Conservation (phyloP, 192 early-diverging fungal species). For the Allomyces macrogynus region DNA sequence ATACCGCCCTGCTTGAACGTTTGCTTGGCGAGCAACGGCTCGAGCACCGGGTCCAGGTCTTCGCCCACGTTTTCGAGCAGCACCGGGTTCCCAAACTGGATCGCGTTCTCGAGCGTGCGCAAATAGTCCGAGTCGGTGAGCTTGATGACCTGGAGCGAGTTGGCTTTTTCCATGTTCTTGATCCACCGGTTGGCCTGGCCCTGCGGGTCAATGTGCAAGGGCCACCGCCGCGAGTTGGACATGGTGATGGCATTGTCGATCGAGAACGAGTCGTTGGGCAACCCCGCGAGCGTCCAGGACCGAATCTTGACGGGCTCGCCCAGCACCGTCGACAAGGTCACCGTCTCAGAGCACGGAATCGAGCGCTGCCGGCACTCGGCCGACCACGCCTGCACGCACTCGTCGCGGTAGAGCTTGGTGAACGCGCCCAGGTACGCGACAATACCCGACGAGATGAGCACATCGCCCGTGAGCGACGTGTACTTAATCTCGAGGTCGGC, state of each 20-base stretch:
- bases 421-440: slow-evolving; percentile 92
- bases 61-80: slow-evolving; percentile 47
- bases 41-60: slow-evolving; percentile 41
- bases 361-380: slow-evolving; percentile 39
- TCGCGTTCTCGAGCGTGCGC: slow-evolving; percentile 36
- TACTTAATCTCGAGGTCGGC: slow-evolving; percentile 88
- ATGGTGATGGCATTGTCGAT: slow-evolving; percentile 98
- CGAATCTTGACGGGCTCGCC: slow-evolving; percentile 77
- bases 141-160: slow-evolving; percentile 78
- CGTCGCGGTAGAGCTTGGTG: slow-evolving; percentile 82
- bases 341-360: slow-evolving; percentile 53
- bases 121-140: slow-evolving; percentile 75
- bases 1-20: slow-evolving; percentile 39
- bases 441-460: slow-evolving; percentile 75
- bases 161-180: slow-evolving; percentile 58
- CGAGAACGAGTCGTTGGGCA: slow-evolving; percentile 80
- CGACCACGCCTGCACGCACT: slow-evolving; percentile 58
- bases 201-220: slow-evolving; percentile 91
- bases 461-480: slow-evolving; percentile 94
- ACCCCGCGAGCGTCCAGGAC: slow-evolving; percentile 60
- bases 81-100: slow-evolving; percentile 36
- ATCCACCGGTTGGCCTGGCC: slow-evolving; percentile 81
- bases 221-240: slow-evolving; percentile 81
- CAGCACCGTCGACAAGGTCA: slow-evolving; percentile 75
- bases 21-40: slow-evolving; percentile 35